A percentile compares a stretch with the other conserved stretches of the same genome.
Conservation (phyloP, 176 grass and related monocot genomes). For the Cenchrus americanus region DNA sequence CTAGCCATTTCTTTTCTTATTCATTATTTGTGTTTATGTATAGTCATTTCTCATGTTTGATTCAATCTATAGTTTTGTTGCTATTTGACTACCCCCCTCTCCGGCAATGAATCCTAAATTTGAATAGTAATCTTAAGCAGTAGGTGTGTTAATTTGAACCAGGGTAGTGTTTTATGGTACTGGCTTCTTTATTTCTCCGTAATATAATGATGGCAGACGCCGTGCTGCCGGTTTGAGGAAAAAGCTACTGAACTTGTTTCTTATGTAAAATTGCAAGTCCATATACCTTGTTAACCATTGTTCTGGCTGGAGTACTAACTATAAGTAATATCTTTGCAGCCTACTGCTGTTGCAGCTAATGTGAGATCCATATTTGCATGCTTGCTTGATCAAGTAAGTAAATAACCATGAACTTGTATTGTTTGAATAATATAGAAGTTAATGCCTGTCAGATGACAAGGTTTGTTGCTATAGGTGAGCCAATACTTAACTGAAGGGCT, state of each 20-base stretch:
- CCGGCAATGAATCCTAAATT: not conserved
- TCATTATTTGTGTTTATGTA: conserved; percentile 17
- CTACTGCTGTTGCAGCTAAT: conserved; percentile 76
- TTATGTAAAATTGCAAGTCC: not conserved
- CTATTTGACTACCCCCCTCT: not conserved
- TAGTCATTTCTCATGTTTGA: conserved; percentile 18
- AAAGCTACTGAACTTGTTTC: not conserved
- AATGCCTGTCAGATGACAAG: conserved; percentile 33
- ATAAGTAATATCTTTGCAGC: conserved; percentile 56
- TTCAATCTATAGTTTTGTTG: conserved; percentile 29
- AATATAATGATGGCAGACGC: not conserved
- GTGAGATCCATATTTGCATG: conserved; percentile 85
- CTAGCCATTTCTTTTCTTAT: conserved; percentile 6
- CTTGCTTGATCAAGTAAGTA: conserved; percentile 97
- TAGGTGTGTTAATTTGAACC: not conserved
- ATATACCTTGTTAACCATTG: conserved; percentile 6
- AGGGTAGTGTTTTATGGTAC: not conserved
- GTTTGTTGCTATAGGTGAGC: conserved; percentile 67
- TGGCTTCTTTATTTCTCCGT: not conserved
- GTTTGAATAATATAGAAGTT: conserved; percentile 20
- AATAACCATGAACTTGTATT: not conserved
- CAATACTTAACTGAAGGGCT: conserved; percentile 97
- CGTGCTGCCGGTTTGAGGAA: not conserved
- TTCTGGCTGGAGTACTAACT: conserved; percentile 20
- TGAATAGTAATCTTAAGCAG: not conserved